A percentile compares a stretch with the other conserved stretches of the same genome.
Evolutionary conservation across 257 asterid genomes (phyloP).

Genomic region (Leonotis leonurus): DNA sequence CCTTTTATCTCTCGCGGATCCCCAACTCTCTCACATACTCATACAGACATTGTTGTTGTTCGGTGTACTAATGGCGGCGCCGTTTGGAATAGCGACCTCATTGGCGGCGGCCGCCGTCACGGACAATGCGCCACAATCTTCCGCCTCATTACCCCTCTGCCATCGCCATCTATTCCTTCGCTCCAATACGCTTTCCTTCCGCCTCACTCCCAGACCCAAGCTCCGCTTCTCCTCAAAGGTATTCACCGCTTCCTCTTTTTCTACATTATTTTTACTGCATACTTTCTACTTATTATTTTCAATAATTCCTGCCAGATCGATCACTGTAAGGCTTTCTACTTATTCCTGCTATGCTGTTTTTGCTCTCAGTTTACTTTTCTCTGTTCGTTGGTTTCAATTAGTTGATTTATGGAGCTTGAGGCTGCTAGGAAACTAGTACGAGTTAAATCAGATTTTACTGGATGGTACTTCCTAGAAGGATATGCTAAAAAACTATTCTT

Average conservation of each 20-base stretch:
- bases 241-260: background rate
- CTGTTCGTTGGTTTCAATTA: background rate
- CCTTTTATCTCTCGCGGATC: constrained; percentile 13
- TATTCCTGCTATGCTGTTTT: background rate
- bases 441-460: background rate
- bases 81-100: constrained; percentile 52
- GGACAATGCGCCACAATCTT: constrained; percentile 35
- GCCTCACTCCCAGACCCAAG: constrained; percentile 49
- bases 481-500: background rate
- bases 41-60: background rate
- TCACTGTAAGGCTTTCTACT: too few relatives aligned
- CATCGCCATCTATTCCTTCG: constrained; percentile 29
- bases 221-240: constrained; percentile 63
- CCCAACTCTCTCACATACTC: background rate
- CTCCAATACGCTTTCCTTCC: constrained; percentile 40
- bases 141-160: constrained; percentile 31
- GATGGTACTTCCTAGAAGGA: too few relatives aligned
- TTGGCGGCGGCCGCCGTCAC: constrained; percentile 39
- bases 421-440: background rate
- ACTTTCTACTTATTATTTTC: background rate
- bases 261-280: background rate
- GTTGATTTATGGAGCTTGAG: constrained; percentile 24
- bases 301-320: constrained; percentile 12
- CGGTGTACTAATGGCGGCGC: constrained; percentile 52
- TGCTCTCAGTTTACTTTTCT: background rate